Conservation (phyloP, 176 grass and related monocot species). For the Ensete glaucum region DNA sequence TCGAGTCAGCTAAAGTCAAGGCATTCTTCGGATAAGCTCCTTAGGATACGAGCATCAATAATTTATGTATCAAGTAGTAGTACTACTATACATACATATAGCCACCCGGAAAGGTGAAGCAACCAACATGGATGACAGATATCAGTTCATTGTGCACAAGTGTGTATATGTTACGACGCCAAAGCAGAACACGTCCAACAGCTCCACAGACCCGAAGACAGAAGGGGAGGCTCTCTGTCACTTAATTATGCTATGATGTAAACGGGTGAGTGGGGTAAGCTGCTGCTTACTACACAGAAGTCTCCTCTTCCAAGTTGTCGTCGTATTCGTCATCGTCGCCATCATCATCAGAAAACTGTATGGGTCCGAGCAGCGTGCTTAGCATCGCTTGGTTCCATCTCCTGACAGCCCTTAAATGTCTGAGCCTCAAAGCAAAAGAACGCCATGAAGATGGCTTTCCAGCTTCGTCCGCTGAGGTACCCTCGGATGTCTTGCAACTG, state of each 20-base stretch:
- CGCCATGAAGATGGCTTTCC: conserved; percentile 30
- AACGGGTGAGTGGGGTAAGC: neutral
- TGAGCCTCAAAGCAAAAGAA: conserved; percentile 28
- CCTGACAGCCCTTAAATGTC: conserved; percentile 18
- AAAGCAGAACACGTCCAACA: too few relatives aligned
- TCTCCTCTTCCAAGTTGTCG: conserved; percentile 15
- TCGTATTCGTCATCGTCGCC: conserved; percentile 8
- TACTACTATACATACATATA: too few relatives aligned
- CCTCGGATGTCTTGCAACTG: neutral
- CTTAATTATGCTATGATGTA: neutral
- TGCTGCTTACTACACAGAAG: neutral
- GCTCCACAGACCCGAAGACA: neutral
- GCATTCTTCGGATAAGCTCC: too few relatives aligned
- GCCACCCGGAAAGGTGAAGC: too few relatives aligned
- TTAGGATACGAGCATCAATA: too few relatives aligned
- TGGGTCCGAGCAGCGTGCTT: conserved; percentile 25
- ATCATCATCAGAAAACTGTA: conserved; percentile 25
- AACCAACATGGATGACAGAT: too few relatives aligned
- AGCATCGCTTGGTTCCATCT: conserved; percentile 28
- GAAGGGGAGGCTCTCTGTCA: neutral
- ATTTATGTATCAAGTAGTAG: too few relatives aligned
- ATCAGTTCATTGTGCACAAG: too few relatives aligned
- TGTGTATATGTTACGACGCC: too few relatives aligned
- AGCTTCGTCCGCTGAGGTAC: neutral
- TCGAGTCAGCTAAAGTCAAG: too few relatives aligned